Conservation (phyloP, 495 filamentous ascomycete genomes). For the Trichoderma virens region DNA sequence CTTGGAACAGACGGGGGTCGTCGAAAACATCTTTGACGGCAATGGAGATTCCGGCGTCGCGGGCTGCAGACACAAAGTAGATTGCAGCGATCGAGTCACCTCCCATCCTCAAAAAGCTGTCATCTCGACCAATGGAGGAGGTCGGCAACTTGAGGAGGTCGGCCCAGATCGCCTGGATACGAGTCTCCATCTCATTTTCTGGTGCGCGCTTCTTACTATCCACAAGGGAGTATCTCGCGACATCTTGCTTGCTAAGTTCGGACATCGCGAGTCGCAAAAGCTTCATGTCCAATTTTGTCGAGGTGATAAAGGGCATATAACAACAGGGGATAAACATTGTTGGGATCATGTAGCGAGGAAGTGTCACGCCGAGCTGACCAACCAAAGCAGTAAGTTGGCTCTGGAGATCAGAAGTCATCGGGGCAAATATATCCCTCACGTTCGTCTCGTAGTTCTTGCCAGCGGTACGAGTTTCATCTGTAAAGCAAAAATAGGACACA, state of each 20-base stretch:
- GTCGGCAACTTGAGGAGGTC: neutral
- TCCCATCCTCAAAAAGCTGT: slow-evolving; percentile 49
- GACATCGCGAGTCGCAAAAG: neutral
- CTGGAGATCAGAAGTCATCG: neutral
- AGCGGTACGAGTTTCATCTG: slow-evolving; percentile 18
- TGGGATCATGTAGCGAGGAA: slow-evolving; percentile 19
- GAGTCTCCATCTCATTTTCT: slow-evolving; percentile 2
- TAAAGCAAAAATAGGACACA: slow-evolving; percentile 30
- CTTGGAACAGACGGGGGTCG: slow-evolving; percentile 32
- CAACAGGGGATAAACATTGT: slow-evolving; percentile 12
- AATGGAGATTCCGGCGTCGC: neutral
- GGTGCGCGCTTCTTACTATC: slow-evolving; percentile 7
- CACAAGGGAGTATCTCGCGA: slow-evolving; percentile 5
- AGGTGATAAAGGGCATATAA: slow-evolving; percentile 41
- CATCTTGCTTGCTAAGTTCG: neutral
- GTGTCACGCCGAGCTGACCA: slow-evolving; percentile 2
- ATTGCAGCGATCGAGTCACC: slow-evolving; percentile 35
- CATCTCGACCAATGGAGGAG: slow-evolving; percentile 31
- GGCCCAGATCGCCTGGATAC: slow-evolving; percentile 5
- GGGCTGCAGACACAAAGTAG: slow-evolving; percentile 13
- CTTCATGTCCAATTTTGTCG: slow-evolving; percentile 29
- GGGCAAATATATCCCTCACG: neutral
- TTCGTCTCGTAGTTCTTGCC: slow-evolving; percentile 24
- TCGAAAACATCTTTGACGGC: slow-evolving; percentile 25
- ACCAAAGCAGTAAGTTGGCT: neutral